These are phyloP conservation scores for Acanthamoeba sp. DNA, from an alignment of 208 protist genomes.

Conservation along the genomic window DNA sequence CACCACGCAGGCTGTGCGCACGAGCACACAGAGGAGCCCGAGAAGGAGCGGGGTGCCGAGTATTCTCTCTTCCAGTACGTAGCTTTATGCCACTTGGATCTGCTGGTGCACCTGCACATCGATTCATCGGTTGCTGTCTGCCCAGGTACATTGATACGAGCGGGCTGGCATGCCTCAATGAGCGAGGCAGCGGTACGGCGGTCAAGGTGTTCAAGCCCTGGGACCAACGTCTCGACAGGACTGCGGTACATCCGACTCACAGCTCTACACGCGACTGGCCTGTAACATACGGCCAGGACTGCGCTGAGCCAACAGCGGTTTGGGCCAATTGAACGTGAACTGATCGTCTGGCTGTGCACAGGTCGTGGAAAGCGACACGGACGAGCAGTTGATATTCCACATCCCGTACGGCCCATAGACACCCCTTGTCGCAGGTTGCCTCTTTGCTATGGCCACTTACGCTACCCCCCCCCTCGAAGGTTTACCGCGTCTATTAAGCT, in stretches of 20 bases:
- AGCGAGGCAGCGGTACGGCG: neutral
- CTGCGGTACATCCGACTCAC: neutral
- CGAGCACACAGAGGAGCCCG: conserved; percentile 60
- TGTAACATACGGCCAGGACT: too few relatives aligned
- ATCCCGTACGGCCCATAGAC: conserved; percentile 69
- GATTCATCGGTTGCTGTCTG: neutral
- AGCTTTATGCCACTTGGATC: neutral
- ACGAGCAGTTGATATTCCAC: conserved; percentile 81
- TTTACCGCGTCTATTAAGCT: conserved; percentile 79
- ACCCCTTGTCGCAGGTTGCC: neutral
- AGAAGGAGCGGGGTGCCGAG: conserved; percentile 24
- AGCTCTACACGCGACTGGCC: too few relatives aligned
- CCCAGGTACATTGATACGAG: conserved; percentile 56
- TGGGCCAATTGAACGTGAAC: neutral
- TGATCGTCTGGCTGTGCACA: neutral
- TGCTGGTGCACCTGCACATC: neutral
- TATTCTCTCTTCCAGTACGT: conserved; percentile 42
- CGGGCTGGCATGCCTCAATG: conserved; percentile 35
- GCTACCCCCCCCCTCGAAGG: neutral
- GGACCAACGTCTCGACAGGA: conserved; percentile 21
- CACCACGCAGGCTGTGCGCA: conserved; percentile 36
- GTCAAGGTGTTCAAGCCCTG: conserved; percentile 62
- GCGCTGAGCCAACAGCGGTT: neutral
- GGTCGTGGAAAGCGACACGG: conserved; percentile 77
- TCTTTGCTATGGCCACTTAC: neutral